Conservation (phyloP, 345 rosid genomes). For the Eucalyptus cladocalyx region DNA sequence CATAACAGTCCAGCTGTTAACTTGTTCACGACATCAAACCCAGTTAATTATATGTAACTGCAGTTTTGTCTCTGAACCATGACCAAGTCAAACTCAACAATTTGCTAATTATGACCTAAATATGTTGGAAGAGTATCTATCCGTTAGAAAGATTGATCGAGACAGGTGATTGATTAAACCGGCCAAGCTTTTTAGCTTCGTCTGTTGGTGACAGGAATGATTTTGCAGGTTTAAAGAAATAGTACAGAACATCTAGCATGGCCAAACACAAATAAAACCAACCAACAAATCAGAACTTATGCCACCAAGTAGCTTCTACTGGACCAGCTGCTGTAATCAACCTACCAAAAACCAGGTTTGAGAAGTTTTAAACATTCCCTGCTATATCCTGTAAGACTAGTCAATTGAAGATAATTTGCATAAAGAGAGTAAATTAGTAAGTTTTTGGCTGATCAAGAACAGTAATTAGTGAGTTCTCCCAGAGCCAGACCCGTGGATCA, state of each 20-base stretch:
- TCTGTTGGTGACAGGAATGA: neutral
- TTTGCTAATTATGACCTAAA: neutral
- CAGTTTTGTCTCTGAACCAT: neutral
- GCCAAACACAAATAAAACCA: neutral
- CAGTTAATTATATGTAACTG: neutral
- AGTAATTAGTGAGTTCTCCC: neutral
- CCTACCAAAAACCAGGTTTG: neutral
- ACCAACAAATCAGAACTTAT: neutral
- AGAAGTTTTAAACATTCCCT: neutral
- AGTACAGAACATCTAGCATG: neutral
- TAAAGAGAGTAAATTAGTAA: neutral
- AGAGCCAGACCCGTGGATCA: neutral
- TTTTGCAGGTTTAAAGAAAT: neutral
- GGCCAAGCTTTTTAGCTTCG: neutral
- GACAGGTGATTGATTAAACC: neutral
- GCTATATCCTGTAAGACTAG: neutral
- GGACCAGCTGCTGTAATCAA: neutral
- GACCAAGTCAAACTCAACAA: neutral
- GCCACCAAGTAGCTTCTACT: neutral
- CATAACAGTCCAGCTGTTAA: neutral
- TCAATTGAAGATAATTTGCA: neutral
- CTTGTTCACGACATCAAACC: neutral
- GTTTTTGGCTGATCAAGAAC: neutral
- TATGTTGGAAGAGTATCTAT: neutral
- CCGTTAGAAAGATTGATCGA: neutral